phyloP scores from a whole-genome alignment of 2,329 filamentous ascomycete species.

The Scedosporium boydii region DNA sequence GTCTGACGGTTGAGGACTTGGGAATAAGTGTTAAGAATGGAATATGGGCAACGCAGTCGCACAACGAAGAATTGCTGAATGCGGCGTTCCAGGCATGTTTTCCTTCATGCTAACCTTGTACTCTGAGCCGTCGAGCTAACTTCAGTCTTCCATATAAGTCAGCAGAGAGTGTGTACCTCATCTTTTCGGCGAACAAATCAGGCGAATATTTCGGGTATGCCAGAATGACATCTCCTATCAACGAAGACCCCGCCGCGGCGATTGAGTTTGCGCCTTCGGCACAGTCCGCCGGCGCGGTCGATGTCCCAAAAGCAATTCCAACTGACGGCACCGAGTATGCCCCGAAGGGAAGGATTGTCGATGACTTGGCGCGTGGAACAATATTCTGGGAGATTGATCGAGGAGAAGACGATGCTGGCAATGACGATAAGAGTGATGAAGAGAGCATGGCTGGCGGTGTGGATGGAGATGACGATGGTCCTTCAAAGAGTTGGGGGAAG shows the following conservation, averaged over 20 bases:
- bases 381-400: conserved; percentile 90
- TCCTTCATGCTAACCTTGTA: background rate
- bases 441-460: conserved; percentile 18
- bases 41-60: conserved; percentile 88
- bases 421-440: conserved; percentile 32
- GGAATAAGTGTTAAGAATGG: conserved; percentile 80
- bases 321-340: conserved; percentile 70
- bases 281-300: conserved; percentile 48
- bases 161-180: conserved; percentile 75
- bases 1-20: conserved; percentile 80
- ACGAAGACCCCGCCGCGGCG: conserved; percentile 61
- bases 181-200: conserved; percentile 96
- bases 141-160: conserved; percentile 35
- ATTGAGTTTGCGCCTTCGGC: conserved; percentile 60
- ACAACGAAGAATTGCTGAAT: conserved; percentile 82
- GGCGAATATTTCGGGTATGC: conserved; percentile 96
- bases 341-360: conserved; percentile 78
- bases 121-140: background rate
- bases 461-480: conserved; percentile 27
- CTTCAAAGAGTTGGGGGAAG: conserved; percentile 70
- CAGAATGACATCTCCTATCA: conserved; percentile 77
- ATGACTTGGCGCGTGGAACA: conserved; percentile 85
- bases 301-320: conserved; percentile 68
- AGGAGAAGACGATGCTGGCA: conserved; percentile 38
- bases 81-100: conserved; percentile 64